phyloP scores from a whole-genome alignment of 768 basidiomycete genomes.

The Agaricus sinodeliciosus region DNA sequence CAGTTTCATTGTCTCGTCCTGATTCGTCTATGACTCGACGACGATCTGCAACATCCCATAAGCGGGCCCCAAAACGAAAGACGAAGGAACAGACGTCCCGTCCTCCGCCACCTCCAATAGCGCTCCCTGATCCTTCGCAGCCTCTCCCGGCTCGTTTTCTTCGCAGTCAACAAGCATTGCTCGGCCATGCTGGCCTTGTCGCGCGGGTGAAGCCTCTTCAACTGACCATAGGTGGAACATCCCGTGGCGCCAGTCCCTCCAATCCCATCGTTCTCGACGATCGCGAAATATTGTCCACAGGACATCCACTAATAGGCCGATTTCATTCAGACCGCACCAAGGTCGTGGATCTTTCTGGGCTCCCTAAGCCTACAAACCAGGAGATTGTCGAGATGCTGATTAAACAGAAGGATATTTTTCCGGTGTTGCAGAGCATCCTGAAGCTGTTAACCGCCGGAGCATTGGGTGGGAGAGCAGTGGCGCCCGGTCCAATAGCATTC shows the following conservation, averaged over 20 bases:
- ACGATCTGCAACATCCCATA: slow-evolving; percentile 19
- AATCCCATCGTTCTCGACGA: slow-evolving; percentile 75
- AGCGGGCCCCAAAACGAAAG: slow-evolving; percentile 29
- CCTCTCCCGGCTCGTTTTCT: slow-evolving; percentile 64
- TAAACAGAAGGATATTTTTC: slow-evolving; percentile 60
- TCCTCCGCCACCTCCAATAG: slow-evolving; percentile 47
- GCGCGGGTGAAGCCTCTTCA: slow-evolving; percentile 56
- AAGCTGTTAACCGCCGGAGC: slow-evolving; percentile 44
- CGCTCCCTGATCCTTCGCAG: slow-evolving; percentile 53
- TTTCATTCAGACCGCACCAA: slow-evolving; percentile 12
- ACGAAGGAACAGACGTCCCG: slow-evolving; percentile 36
- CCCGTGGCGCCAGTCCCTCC: slow-evolving; percentile 42
- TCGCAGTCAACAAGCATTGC: slow-evolving; percentile 64
- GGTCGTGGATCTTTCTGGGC: slow-evolving; percentile 29
- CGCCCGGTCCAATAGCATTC: background rate
- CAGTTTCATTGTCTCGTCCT: slow-evolving; percentile 13
- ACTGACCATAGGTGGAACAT: slow-evolving; percentile 34
- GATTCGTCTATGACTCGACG: slow-evolving; percentile 15
- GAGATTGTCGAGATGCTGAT: slow-evolving; percentile 56
- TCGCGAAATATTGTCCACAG: slow-evolving; percentile 26
- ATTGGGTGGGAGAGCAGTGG: background rate
- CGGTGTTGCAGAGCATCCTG: slow-evolving; percentile 55
- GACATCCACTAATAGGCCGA: slow-evolving; percentile 15
- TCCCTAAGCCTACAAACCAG: slow-evolving; percentile 46
- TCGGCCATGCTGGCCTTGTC: slow-evolving; percentile 69